Evolutionary conservation across 208 protist species (phyloP), one percentile per base, ranked within the genome.

Genomic region (Angomonas deanei): DNA sequence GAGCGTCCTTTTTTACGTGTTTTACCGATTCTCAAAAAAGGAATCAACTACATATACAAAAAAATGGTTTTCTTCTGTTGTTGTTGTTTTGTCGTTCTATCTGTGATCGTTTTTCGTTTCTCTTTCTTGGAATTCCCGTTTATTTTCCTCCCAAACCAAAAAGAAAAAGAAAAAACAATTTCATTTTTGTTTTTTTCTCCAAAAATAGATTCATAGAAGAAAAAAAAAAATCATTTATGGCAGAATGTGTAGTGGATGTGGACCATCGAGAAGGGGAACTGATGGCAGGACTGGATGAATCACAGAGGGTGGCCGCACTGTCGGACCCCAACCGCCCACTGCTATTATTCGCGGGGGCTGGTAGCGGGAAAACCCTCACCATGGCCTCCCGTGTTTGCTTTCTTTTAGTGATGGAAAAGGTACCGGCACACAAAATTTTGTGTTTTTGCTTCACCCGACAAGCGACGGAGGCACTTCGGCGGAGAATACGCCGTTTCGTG

Each of bases 301-400:
- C 79, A 1, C 89, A 96, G 68, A 61, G 64, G 10, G 36, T 47
- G 1, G 83, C 80, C 0, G 86, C 77, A 13, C 70, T 60, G 27
- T 74, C 63, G 26, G 71, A 86, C 27, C 42, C 72, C 15, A 59
- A 82, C 28, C 8, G 24, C 0, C 74, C 84, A 15, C 69, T 93
- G 8, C 65, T 96, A 17, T 61, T 96, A 1, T 70, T 88, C 31
- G 89, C 89, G 4, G 89, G 89, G 10, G 85, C 89, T 0, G 89
- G 89, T n/a, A 93, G 86, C 52, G 89, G 89, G 17, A 96, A 96
- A 53, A 96, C 89, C 36, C 86, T 91, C 60, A 92, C 89, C 27
- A 92, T 96, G 79, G 86, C 86, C 0, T 69, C 68, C 19, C 86
- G 89, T 21, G 81, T 96, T 19, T 86, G 76, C 3, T 82, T 72